Conservation (phyloP, 768 basidiomycete species). For the Amanita jacksonii region DNA sequence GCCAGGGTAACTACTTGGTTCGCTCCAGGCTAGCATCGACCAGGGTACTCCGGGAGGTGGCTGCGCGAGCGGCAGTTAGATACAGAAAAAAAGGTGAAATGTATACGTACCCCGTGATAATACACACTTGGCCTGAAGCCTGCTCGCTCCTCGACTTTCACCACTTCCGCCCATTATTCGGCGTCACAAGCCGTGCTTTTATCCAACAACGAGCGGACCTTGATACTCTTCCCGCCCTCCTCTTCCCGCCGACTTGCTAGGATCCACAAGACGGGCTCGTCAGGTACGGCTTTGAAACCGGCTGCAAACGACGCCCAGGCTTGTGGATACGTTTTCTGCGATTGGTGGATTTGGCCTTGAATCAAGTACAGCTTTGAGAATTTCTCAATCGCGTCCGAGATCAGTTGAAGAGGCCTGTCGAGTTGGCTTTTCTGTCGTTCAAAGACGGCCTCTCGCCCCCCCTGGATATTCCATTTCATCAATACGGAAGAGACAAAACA, state of each 20-base stretch:
- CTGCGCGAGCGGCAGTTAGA: too few species aligned
- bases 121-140: slow-evolving; percentile 23
- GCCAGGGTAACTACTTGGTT: too few species aligned
- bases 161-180: slow-evolving; percentile 84
- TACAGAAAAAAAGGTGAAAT: too few species aligned
- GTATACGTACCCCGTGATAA: too few species aligned
- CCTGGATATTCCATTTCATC: slow-evolving; percentile 23
- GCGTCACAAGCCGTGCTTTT: slow-evolving; percentile 81
- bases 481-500: not conserved
- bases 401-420: slow-evolving; percentile 63
- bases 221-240: slow-evolving; percentile 84
- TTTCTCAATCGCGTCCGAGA: slow-evolving; percentile 65
- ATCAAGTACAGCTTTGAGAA: slow-evolving; percentile 97
- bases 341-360: slow-evolving; percentile 83
- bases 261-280: slow-evolving; percentile 81
- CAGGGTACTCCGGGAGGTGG: slow-evolving; percentile 83
- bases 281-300: slow-evolving; percentile 82
- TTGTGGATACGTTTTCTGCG: slow-evolving; percentile 44
- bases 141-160: slow-evolving; percentile 86
- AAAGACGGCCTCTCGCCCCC: slow-evolving; percentile 82
- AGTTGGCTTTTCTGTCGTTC: slow-evolving; percentile 82
- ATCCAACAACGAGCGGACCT: slow-evolving; percentile 83
- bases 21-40: slow-evolving; percentile 92
- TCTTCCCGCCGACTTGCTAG: slow-evolving; percentile 87
- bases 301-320: slow-evolving; percentile 78